Percentiles rank a stretch among this genome's conserved stretches.
Conservation (phyloP, 164 flowering plant species). For the Santalum album region DNA sequence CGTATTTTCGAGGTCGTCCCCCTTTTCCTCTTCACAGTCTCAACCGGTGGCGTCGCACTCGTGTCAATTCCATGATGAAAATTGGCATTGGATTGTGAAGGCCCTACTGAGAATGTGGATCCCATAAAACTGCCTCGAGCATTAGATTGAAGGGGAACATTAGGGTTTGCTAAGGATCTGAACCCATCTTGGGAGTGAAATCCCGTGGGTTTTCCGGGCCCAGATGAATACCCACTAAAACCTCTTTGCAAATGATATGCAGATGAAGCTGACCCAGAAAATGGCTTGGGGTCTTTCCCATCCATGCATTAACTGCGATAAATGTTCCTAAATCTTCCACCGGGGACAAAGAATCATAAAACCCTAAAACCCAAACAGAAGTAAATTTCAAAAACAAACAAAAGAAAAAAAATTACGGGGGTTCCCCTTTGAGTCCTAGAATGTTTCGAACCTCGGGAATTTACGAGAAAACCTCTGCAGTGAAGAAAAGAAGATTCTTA, state of each 20-base stretch:
- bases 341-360: too few species aligned
- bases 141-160: slow-evolving; percentile 27
- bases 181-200: slow-evolving; percentile 24
- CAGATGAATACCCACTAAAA: slow-evolving; percentile 28
- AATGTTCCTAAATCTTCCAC: too few species aligned
- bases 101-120: slow-evolving; percentile 24
- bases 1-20: slow-evolving; percentile 72
- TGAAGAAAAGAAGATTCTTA: too few species aligned
- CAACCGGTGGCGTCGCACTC: slow-evolving; percentile 19
- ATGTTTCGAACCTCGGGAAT: too few species aligned
- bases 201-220: slow-evolving; percentile 18
- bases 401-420: too few species aligned
- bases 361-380: too few species aligned
- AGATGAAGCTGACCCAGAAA: slow-evolving; percentile 40
- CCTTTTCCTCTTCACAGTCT: slow-evolving; percentile 52
- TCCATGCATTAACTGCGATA: slow-evolving; percentile 59
- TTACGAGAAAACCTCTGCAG: too few species aligned
- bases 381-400: too few species aligned
- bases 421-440: too few species aligned
- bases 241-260: slow-evolving; percentile 40
- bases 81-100: background rate
- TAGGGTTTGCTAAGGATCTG: slow-evolving; percentile 26
- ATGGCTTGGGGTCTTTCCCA: slow-evolving; percentile 57
- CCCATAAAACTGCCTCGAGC: slow-evolving; percentile 16
- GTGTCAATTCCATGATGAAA: slow-evolving; percentile 20